Conservation (phyloP, 208 protist species). For the Leishmania arabica region DNA sequence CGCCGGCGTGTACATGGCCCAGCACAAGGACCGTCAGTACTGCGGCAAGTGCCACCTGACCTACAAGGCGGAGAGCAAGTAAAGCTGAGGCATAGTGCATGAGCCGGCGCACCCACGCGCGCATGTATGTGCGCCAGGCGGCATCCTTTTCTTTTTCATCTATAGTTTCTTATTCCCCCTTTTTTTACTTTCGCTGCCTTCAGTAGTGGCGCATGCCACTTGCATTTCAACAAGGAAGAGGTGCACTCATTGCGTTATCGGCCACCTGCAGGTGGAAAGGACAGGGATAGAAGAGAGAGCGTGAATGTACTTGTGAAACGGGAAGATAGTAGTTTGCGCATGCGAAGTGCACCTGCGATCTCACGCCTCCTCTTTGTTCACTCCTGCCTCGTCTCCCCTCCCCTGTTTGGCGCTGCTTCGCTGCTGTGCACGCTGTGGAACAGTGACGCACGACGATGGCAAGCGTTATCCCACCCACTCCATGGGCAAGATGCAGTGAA, state of each 20-base stretch:
- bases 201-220: neutral
- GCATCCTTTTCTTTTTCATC: neutral
- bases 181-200: neutral
- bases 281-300: no score
- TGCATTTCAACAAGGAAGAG: neutral
- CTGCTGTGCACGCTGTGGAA: neutral
- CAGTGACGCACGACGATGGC: neutral
- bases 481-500: neutral
- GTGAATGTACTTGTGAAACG: neutral
- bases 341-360: neutral
- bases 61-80: slow-evolving; percentile 67
- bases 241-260: neutral
- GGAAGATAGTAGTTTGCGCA: neutral
- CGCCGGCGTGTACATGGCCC: slow-evolving; percentile 99
- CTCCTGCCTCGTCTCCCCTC: neutral
- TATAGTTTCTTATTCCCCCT: neutral
- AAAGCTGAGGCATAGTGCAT: neutral
- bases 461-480: neutral
- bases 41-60: slow-evolving; percentile 99
- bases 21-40: slow-evolving; percentile 98
- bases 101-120: neutral
- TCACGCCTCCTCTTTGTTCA: neutral
- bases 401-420: neutral
- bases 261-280: neutral
- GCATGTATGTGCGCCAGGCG: neutral